Base-by-base conservation (phyloP, 106 monocot species). In the Agapanthus africanus region DNA sequence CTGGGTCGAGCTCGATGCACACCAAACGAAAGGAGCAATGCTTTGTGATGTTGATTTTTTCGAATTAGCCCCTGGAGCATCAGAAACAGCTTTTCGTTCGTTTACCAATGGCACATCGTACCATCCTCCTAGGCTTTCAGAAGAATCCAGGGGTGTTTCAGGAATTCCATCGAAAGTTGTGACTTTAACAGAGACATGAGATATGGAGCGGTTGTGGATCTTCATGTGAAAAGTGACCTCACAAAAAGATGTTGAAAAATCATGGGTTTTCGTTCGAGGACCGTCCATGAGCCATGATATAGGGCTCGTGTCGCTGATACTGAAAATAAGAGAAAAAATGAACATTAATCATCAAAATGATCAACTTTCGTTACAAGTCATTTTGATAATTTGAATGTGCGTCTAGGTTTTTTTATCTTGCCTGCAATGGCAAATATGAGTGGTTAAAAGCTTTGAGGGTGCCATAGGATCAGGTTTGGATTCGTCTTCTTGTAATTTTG, bases 341-440 rank as follows among this genome's bases (percentile, higher is more conserved):
- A n/a, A n/a, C n/a, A n/a, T n/a, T n/a, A n/a, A n/a, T n/a, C n/a
- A n/a, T n/a, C n/a, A n/a, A n/a, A n/a, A n/a, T n/a, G n/a, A n/a
- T n/a, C n/a, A n/a, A n/a, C n/a, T n/a, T n/a, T n/a, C n/a, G n/a
- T n/a, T n/a, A n/a, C n/a, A n/a, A n/a, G n/a, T n/a, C n/a, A n/a
- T n/a, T n/a, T n/a, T n/a, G n/a, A n/a, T n/a, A n/a, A n/a, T n/a
- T n/a, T n/a, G n/a, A n/a, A n/a, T n/a, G n/a, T n/a, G n/a, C n/a
- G n/a, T n/a, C n/a, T n/a, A n/a, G n/a, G n/a, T n/a, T n/a, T n/a
- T n/a, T 26, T 42, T n/a, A 40, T 51, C 84, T 73, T 82, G 50
- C 97, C 89, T 92, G 82, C 82, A 80, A 71, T 87, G 75, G 54
- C 87, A 92, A n/a, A 71, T 40, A 74, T 93, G 87, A 74, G 74